Evolutionary conservation across 2,329 filamentous ascomycete genomes (phyloP).

Genomic region (Alternaria ventricosa): DNA sequence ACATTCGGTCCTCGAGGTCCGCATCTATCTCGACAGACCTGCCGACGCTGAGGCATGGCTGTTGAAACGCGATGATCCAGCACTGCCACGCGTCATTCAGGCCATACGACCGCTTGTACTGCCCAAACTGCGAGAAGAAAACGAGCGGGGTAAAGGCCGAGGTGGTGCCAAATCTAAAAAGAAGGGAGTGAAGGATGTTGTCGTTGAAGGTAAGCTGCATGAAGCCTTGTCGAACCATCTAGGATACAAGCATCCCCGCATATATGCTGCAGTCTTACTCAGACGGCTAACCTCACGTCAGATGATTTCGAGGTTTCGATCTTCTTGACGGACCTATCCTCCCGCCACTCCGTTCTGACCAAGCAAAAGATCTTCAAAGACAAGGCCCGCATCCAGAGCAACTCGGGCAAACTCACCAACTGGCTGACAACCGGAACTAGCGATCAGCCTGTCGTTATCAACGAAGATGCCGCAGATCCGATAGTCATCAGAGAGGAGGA

Average conservation of each 20-base stretch:
- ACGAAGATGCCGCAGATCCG: constrained; percentile 53
- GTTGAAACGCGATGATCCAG: constrained; percentile 74
- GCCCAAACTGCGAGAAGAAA: constrained; percentile 90
- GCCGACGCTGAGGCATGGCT: constrained; percentile 84
- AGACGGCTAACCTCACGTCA: constrained; percentile 48
- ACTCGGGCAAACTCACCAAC: constrained; percentile 55
- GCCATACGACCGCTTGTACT: constrained; percentile 84
- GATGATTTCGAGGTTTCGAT: constrained; percentile 97
- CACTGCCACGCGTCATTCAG: constrained; percentile 83
- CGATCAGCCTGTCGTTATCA: constrained; percentile 52
- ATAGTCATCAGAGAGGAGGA: constrained; percentile 63
- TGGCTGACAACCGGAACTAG: constrained; percentile 52
- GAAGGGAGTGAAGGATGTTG: constrained; percentile 88
- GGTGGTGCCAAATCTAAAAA: constrained; percentile 67
- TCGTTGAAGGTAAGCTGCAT: constrained; percentile 71
- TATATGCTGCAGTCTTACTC: constrained; percentile 12
- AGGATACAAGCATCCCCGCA: neutral
- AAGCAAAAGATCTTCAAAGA: constrained; percentile 77
- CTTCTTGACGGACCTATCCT: constrained; percentile 86
- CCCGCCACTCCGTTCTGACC: constrained; percentile 82
- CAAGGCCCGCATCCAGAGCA: constrained; percentile 54
- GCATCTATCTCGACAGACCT: constrained; percentile 94
- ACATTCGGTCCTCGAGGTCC: constrained; percentile 93
- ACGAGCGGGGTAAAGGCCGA: constrained; percentile 67
- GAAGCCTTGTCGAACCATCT: neutral